Evolutionary conservation across 1,139 yeast species (phyloP).

Genomic region (Suhomyces yuchorum): DNA sequence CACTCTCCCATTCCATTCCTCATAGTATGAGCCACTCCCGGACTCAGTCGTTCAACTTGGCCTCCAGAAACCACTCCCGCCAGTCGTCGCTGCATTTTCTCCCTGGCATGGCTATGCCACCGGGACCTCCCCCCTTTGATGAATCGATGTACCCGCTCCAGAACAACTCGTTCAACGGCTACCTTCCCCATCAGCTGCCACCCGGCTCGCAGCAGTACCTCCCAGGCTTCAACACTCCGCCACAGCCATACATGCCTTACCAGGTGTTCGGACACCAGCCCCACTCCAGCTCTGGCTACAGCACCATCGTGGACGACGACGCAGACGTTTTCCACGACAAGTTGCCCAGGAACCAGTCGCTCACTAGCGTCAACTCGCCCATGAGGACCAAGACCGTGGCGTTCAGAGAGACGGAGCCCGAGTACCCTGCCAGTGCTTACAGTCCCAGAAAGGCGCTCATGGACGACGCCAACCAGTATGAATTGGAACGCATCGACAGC

Average conservation of each 20-base stretch:
- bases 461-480: conserved; percentile 26
- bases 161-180: conserved; percentile 7
- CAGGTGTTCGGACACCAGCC: conserved; percentile 14
- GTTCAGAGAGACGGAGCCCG: conserved; percentile 39
- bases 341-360: conserved; percentile 14
- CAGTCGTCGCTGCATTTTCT: conserved; percentile 15
- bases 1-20: conserved; percentile 3
- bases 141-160: conserved; percentile 7
- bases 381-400: conserved; percentile 33
- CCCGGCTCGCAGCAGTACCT: conserved; percentile 11
- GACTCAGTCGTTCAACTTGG: conserved; percentile 9
- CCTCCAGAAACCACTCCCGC: conserved; percentile 13
- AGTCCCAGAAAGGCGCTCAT: conserved; percentile 29
- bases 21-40: conserved; percentile 16
- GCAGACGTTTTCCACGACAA: conserved; percentile 21
- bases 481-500: conserved; percentile 26
- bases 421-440: conserved; percentile 36
- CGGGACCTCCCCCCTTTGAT: conserved; percentile 7
- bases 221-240: conserved; percentile 9
- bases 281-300: conserved; percentile 21
- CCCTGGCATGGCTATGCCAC: conserved; percentile 11
- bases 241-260: conserved; percentile 11
- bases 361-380: conserved; percentile 15
- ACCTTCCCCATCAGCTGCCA: conserved; percentile 12
- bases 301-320: conserved; percentile 29